Percentiles rank a stretch among this genome's conserved stretches.
Conservation (phyloP, 257 asterid genomes). For the Perilla frutescens region DNA sequence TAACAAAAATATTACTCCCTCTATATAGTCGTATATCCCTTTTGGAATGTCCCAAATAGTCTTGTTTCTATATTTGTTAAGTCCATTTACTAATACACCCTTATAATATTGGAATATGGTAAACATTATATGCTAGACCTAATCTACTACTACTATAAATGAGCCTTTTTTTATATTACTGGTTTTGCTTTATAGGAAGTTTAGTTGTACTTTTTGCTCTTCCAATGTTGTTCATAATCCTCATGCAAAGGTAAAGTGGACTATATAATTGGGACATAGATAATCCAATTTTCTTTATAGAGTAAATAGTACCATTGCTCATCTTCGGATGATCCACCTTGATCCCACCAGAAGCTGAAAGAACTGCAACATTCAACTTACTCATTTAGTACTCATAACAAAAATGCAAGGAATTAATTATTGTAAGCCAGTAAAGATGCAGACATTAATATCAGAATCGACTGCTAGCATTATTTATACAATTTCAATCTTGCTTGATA, state of each 20-base stretch:
- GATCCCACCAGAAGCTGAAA: constrained; percentile 82
- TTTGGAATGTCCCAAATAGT: background rate
- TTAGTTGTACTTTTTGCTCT: background rate
- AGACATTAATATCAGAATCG: background rate
- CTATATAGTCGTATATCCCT: background rate
- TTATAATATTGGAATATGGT: background rate
- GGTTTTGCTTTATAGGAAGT: background rate
- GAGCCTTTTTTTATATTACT: too few relatives aligned
- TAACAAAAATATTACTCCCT: background rate
- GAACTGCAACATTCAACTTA: constrained; percentile 52
- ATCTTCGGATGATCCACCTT: constrained; percentile 69
- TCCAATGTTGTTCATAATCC: background rate
- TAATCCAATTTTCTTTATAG: background rate
- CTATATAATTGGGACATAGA: background rate
- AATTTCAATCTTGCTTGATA: background rate
- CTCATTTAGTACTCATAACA: constrained; percentile 14
- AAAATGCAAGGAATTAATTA: background rate
- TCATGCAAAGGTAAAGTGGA: background rate
- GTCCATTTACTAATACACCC: background rate
- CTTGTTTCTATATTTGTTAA: background rate
- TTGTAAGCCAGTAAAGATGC: background rate
- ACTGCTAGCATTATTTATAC: background rate
- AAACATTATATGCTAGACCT: background rate
- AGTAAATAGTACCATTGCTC: constrained; percentile 59
- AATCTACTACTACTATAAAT: background rate